Conservation (phyloP, 306 rosid species). For the Medicago arabica region DNA sequence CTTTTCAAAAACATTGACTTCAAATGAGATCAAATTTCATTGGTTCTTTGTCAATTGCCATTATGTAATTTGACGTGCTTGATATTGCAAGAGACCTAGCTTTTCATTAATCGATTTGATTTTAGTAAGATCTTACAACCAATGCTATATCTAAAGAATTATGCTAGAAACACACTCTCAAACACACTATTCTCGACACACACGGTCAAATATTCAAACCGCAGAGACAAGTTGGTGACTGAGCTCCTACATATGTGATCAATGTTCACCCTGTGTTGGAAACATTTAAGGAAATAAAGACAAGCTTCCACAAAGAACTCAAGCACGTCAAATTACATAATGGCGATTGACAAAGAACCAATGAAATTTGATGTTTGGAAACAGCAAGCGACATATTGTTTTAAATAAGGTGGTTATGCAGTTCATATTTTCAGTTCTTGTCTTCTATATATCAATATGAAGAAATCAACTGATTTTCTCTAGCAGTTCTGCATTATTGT, state of each 20-base stretch:
- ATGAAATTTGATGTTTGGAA: neutral
- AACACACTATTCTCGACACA: no score
- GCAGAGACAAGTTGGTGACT: constrained; percentile 11
- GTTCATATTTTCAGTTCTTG: no score
- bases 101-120: neutral
- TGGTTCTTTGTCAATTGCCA: no score
- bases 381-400: no score
- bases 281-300: constrained; percentile 14
- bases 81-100: constrained; percentile 13
- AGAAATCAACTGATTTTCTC: no score
- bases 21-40: no score
- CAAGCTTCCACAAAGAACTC: constrained; percentile 33
- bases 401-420: no score
- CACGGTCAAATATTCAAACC: constrained; percentile 13
- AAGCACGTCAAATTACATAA: constrained; percentile 34
- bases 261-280: neutral
- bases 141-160: neutral
- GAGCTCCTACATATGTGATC: neutral
- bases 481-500: no score
- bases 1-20: constrained; percentile 19
- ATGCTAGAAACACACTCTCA: no score
- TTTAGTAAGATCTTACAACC: neutral
- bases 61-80: no score
- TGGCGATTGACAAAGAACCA: neutral
- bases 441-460: no score